These are phyloP conservation scores for Tricholoma bakamatsutake DNA, from an alignment of 768 basidiomycete species.

Conservation along the genomic window DNA sequence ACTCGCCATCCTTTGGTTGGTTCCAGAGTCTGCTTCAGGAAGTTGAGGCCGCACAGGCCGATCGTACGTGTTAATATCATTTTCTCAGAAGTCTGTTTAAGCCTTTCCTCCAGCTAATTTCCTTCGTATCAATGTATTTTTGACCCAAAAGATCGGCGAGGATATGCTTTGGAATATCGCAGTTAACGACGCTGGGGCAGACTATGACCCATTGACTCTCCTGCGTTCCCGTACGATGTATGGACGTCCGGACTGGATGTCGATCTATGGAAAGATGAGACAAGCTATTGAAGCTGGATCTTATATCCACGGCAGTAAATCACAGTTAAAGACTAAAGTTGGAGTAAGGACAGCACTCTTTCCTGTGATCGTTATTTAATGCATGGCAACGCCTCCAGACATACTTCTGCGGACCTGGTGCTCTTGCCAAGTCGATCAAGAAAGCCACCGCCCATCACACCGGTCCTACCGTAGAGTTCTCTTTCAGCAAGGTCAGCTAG, in stretches of 20 bases:
- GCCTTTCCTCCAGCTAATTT: slow-evolving; percentile 65
- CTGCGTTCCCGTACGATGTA: slow-evolving; percentile 87
- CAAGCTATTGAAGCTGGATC: slow-evolving; percentile 76
- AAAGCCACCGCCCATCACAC: slow-evolving; percentile 56
- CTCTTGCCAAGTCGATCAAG: slow-evolving; percentile 72
- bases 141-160: slow-evolving; percentile 80
- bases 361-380: slow-evolving; percentile 4
- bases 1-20: slow-evolving; percentile 98
- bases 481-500: slow-evolving; percentile 65
- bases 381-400: slow-evolving; percentile 38
- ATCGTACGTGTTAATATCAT: slow-evolving; percentile 54
- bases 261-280: slow-evolving; percentile 70
- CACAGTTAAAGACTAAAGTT: slow-evolving; percentile 79
- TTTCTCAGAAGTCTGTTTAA: background rate
- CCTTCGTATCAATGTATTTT: slow-evolving; percentile 85
- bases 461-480: slow-evolving; percentile 57
- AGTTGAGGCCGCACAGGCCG: slow-evolving; percentile 82
- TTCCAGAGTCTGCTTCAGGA: slow-evolving; percentile 87
- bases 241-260: slow-evolving; percentile 86
- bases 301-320: slow-evolving; percentile 74
- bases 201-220: slow-evolving; percentile 85
- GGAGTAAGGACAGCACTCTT: slow-evolving; percentile 46
- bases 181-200: slow-evolving; percentile 78
- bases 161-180: slow-evolving; percentile 92
- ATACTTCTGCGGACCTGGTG: slow-evolving; percentile 84